Evolutionary conservation across 805 yeast genomes (phyloP), one percentile per base, ranked within the genome.

Genomic region (Spathaspora boniae): DNA sequence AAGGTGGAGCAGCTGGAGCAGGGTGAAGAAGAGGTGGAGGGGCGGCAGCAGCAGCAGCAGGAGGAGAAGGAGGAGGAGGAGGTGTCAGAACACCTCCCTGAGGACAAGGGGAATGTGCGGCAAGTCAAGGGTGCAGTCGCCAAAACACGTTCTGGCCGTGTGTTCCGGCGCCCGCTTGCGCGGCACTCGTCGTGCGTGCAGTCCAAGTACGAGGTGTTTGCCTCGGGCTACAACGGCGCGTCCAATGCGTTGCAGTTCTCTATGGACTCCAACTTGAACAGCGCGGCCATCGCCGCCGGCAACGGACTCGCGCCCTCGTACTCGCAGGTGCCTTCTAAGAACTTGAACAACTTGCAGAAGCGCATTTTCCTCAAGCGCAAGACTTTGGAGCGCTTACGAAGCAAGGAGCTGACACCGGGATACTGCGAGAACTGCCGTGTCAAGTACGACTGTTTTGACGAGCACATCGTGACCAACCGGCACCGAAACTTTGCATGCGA

Each of bases 401-500:
- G 15, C 28, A 38, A 56, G 33, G 70, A 64, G 25, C 37, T 53
- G 29, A 60, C 60, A 33, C 74, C 91, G 1, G 97, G 97, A 0
- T 89, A 86, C 58, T 91, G 98, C 62, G 98, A 91, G 55, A 91
- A 91, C 53, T 91, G 98, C 60, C 70, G 91, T 16, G 83, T 82
- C 41, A 81, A 81, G 53, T 91, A 84, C 54, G 89, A 84, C 34
- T 76, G 78, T 45, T 80, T 88, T 51, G 85, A 79, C 17, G 85
- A 77, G 38, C 98, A 91, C 55, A 74, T 86, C 26, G 50, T 52
- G 19, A 71, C 86, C 16, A 74, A 73, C 23, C 75, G 80, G 44
- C 98, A 91, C 56, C 68, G 83, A 33, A 74, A 76, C 36, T 89
- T 87, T 63, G 97, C 97, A 3, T 61, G 67, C 29, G 78, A 82